Base-by-base conservation (phyloP, 1,139 yeast species). In the Blastobotrys persicus region DNA sequence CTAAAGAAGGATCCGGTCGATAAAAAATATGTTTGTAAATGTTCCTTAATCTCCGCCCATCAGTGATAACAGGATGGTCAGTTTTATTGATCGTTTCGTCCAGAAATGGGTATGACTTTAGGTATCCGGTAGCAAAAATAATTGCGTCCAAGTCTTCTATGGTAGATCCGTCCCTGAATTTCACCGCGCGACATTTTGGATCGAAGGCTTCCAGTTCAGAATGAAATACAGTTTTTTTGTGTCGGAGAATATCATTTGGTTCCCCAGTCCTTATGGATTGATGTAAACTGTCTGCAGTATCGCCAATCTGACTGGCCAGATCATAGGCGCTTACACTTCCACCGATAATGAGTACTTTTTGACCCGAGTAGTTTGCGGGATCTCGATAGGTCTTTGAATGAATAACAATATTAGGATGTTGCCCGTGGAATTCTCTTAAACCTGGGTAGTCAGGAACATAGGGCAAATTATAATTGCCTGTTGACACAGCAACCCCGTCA, bases 91-190 rank as follows among this genome's bases (percentile, higher is more conserved):
- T 3, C 7, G 47, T 42, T 28, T 52, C 52, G 18, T 66, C 64
- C 42, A 80, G 59, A 49, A 68, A 77, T 4, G 83, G 81, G 47
- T 72, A 67, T 26, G 76, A 71, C 55, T 78, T 74, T 19, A 74
- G 67, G 61, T 78, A 83, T 0, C 89, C 88, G 1, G 89, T 83
- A 31, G 86, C 85, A 62, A 78, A 82, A 2, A 84, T 62, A n/a
- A 83, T 63, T 16, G 57, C 60, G 49, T 79, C 85, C 40, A 81
- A 71, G 44, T 71, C 66, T 0, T 59, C 59, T 13, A 52, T 28
- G 12, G 14, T 18, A 7, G 45, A 38, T 2, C 61, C 62, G 23
- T 60, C 62, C n/a, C 43, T 47, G 23, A 57, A 47, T 3, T 38
- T 38, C 7, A 51, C 47, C 2, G 51, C 35, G 31, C 52, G 31